These are phyloP conservation scores for Dendrobium catenatum DNA, from an alignment of 106 monocot genomes.

Conservation along the genomic window DNA sequence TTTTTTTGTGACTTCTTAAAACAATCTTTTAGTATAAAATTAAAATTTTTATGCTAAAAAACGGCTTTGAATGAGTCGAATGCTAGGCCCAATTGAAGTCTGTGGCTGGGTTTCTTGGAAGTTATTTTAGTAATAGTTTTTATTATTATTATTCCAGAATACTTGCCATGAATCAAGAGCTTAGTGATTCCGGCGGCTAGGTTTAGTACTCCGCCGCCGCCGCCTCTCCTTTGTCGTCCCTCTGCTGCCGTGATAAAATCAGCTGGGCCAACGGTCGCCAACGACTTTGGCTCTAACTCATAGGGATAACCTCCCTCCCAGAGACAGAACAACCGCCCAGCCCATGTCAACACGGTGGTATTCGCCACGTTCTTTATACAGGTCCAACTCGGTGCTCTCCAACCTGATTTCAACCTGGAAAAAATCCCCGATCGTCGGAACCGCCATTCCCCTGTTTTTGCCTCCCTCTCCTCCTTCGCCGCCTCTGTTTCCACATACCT, in stretches of 20 bases:
- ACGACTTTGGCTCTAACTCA: conserved; percentile 46
- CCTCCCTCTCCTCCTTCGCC: conserved; percentile 43
- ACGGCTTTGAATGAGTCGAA: too few relatives aligned
- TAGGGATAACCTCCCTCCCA: conserved; percentile 92
- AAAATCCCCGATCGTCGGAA: conserved; percentile 79
- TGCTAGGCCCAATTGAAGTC: too few relatives aligned
- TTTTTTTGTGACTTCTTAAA: too few relatives aligned
- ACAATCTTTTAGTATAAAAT: too few relatives aligned
- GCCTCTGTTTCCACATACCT: conserved; percentile 37
- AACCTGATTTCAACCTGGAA: conserved; percentile 38
- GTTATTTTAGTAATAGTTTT: too few relatives aligned
- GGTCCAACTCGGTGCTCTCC: conserved; percentile 39
- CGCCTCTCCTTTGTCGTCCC: neutral
- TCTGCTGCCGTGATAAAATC: conserved; percentile 24
- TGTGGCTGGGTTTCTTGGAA: too few relatives aligned
- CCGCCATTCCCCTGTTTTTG: conserved; percentile 28
- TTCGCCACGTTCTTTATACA: conserved; percentile 92
- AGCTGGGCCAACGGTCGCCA: conserved; percentile 49
- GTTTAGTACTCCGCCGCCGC: too few relatives aligned
- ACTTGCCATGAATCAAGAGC: too few relatives aligned
- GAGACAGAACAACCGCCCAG: conserved; percentile 54
- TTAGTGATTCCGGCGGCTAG: too few relatives aligned
- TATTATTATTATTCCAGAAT: too few relatives aligned
- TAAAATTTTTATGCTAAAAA: too few relatives aligned
- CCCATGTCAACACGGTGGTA: conserved; percentile 70